phyloP scores from a whole-genome alignment of 164 flowering plant species.

The Chloranthus sessilifolius region DNA sequence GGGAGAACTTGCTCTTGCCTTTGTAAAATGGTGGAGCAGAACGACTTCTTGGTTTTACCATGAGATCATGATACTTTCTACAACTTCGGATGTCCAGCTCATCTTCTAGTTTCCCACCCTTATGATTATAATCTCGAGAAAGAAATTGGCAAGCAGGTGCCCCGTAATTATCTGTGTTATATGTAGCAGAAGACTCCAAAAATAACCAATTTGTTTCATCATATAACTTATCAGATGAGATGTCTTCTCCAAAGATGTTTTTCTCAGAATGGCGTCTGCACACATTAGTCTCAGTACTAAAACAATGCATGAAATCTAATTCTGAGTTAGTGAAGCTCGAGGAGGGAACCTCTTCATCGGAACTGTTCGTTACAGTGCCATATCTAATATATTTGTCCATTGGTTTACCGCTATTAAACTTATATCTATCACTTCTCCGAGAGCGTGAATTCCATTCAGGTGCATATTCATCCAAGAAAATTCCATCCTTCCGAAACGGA shows the following conservation, averaged over 20 bases:
- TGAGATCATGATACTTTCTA: constrained; percentile 8
- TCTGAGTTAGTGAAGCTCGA: constrained; percentile 15
- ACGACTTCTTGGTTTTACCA: constrained; percentile 37
- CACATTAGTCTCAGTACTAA: constrained; percentile 13
- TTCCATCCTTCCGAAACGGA: constrained; percentile 16
- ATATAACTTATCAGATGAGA: constrained; percentile 12
- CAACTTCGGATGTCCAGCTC: constrained; percentile 9
- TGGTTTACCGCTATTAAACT: constrained; percentile 19
- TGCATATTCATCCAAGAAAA: constrained; percentile 11
- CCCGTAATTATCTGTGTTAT: constrained; percentile 1
- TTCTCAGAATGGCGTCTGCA: constrained; percentile 10
- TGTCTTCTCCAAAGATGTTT: constrained; percentile 11
- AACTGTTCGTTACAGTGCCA: constrained; percentile 18
- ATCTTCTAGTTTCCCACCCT: constrained; percentile 8
- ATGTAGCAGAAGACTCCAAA: constrained; percentile 10
- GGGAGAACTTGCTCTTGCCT: constrained; percentile 41
- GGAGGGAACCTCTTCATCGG: constrained; percentile 13
- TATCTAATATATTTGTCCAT: constrained; percentile 13
- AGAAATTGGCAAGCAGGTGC: constrained; percentile 5
- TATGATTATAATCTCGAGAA: constrained; percentile 7
- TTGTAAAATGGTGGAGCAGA: constrained; percentile 88
- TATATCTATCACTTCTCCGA: constrained; percentile 9
- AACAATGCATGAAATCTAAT: constrained; percentile 13
- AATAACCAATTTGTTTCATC: constrained; percentile 24
- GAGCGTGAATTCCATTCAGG: constrained; percentile 17